Percentiles rank a stretch among this genome's conserved stretches.
Conservation (phyloP, 1,139 yeast genomes). For the Arxiozyma slooffiae region DNA sequence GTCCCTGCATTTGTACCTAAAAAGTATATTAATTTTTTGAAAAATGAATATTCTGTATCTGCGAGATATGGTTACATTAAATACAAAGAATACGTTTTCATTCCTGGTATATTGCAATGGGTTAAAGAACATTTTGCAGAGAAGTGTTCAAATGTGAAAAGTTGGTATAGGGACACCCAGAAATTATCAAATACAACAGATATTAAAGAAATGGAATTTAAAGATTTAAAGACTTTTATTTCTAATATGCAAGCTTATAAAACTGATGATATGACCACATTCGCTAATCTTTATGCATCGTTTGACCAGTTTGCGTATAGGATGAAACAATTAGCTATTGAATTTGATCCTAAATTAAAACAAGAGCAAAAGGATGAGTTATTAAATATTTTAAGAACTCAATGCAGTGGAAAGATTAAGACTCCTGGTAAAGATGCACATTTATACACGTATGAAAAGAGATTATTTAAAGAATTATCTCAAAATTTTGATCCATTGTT, state of each 20-base stretch:
- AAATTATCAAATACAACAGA: slow-evolving; percentile 10
- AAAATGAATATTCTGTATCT: slow-evolving; percentile 38
- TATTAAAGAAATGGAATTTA: slow-evolving; percentile 10
- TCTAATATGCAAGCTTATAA: slow-evolving; percentile 13
- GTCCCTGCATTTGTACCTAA: slow-evolving; percentile 41
- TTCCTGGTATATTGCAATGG: slow-evolving; percentile 27
- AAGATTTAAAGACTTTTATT: slow-evolving; percentile 14
- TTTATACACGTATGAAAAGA: slow-evolving; percentile 15
- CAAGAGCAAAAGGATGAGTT: slow-evolving; percentile 11
- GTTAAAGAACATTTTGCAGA: slow-evolving; percentile 8
- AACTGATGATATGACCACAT: slow-evolving; percentile 10
- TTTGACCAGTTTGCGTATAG: slow-evolving; percentile 20
- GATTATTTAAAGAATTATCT: slow-evolving; percentile 11
- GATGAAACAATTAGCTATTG: slow-evolving; percentile 23
- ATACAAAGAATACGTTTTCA: slow-evolving; percentile 19
- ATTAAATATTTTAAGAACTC: slow-evolving; percentile 11
- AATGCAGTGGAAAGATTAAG: slow-evolving; percentile 10
- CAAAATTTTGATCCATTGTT: slow-evolving; percentile 3
- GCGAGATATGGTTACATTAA: slow-evolving; percentile 24
- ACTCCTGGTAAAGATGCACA: slow-evolving; percentile 26
- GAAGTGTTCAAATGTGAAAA: slow-evolving; percentile 14
- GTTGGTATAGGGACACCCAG: slow-evolving; percentile 11
- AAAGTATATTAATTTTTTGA: slow-evolving; percentile 31
- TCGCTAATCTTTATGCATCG: slow-evolving; percentile 15
- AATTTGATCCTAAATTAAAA: slow-evolving; percentile 11